Evolutionary conservation across 1,284 basidiomycete genomes (phyloP), one percentile per base, ranked within the genome.

Genomic region (Ustilago vetiveriae): DNA sequence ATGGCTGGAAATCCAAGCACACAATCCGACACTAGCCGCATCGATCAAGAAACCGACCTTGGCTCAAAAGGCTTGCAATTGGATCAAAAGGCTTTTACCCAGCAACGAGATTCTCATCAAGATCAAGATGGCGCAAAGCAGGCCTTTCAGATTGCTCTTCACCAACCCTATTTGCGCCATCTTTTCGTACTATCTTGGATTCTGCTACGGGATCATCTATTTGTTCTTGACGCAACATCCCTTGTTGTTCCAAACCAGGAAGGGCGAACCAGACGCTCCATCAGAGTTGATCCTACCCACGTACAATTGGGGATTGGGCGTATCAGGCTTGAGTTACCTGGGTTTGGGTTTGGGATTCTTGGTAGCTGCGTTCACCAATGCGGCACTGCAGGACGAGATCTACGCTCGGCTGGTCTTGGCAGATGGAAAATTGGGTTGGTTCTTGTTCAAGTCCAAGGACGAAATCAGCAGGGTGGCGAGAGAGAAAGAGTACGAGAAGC

Each of bases 181-280:
- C 29, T 85, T 85, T 53, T 81, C 79, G 3, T 40, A 78, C 36
- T 85, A 85, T 68, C 84, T 84, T 49, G 83, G 84, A 0, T 85
- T 84, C 66, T 78, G 84, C 43, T 85, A 85, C 55, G 84, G 83
- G 10, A 74, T 83, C 63, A 64, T 77, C 50, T 76, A 85, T 16
- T 84, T 84, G 56, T 78, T 85, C 40, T 80, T 85, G 26, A 80
- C 81, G 8, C 69, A 78, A 49, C 72, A 84, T 10, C 84, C 84
- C 4, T 58, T 85, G 0, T 65, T 85, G 22, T 85, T 83, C 50
- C 64, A 78, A 16, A 60, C 54, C n/a, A n/a, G 74, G 1, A 35
- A 46, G 3, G 51, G 35, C 10, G 56, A 59, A n/a, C 67, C 78
- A 16, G 83, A 84, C 14, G 81, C 78, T 0, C 68, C 74, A 1